phyloP scores from a whole-genome alignment of 225 moss, liverwort and hornwort species.

The Physcomitrellopsis africana region DNA sequence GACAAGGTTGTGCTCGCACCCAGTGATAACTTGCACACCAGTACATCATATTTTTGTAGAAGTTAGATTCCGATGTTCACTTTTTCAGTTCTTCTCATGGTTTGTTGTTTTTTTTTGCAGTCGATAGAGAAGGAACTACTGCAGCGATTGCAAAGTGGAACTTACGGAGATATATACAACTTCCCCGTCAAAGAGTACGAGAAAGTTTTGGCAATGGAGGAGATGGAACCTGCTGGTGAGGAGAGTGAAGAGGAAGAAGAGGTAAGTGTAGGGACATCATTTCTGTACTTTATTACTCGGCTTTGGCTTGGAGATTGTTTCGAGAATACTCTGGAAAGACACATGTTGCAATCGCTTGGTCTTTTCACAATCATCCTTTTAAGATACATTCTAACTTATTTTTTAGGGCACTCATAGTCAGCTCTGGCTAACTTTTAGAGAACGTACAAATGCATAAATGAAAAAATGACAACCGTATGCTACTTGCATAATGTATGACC shows the following conservation, averaged over 20 bases:
- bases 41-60: neutral
- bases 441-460: neutral
- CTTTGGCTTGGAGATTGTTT: neutral
- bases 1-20: constrained; percentile 54
- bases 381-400: neutral
- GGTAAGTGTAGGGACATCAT: constrained; percentile 13
- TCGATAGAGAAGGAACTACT: constrained; percentile 82
- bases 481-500: neutral
- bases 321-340: neutral
- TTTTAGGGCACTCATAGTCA: neutral
- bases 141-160: constrained; percentile 77
- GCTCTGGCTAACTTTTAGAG: too few relatives aligned
- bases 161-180: constrained; percentile 84
- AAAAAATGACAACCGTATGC: neutral
- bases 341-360: neutral
- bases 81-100: constrained; percentile 16
- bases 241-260: constrained; percentile 57
- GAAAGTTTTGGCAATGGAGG: constrained; percentile 80
- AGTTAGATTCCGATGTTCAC: neutral
- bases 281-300: neutral
- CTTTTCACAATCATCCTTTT: neutral
- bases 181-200: constrained; percentile 88
- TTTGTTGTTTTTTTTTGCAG: constrained; percentile 43
- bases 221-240: constrained; percentile 73
- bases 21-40: neutral